phyloP scores from a whole-genome alignment of 2,329 filamentous ascomycete genomes.

The Albifimbria verrucaria region DNA sequence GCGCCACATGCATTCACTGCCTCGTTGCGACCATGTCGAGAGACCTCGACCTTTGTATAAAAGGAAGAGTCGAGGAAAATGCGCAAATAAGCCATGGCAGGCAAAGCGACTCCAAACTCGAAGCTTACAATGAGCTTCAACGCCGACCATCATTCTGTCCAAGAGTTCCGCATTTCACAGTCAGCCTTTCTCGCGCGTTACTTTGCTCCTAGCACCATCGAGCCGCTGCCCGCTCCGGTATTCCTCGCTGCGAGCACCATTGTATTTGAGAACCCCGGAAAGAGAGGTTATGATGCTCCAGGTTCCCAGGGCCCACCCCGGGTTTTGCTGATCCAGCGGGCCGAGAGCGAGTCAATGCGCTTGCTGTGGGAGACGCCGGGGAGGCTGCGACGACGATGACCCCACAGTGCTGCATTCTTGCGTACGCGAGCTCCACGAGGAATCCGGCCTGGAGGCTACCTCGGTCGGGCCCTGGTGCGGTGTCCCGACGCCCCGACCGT shows the following conservation, averaged over 20 bases:
- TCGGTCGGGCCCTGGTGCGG: conserved; percentile 22
- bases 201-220: not conserved
- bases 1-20: too few species aligned
- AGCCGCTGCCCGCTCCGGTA: not conserved
- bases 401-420: conserved; percentile 37
- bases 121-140: not conserved
- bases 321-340: conserved; percentile 45
- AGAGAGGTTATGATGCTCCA: too few species aligned
- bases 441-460: conserved; percentile 35
- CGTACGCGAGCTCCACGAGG: conserved; percentile 47
- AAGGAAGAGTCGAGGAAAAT: too few species aligned
- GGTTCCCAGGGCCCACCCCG: conserved; percentile 14
- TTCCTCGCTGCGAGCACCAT: not conserved
- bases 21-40: too few species aligned
- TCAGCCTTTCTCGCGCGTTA: not conserved
- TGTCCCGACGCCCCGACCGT: too few species aligned
- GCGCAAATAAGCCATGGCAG: too few species aligned
- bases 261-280: not conserved
- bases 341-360: conserved; percentile 40
- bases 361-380: conserved; percentile 47
- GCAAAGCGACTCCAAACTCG: too few species aligned
- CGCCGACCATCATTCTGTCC: not conserved
- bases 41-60: too few species aligned
- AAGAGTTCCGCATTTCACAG: not conserved
- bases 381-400: conserved; percentile 40